Base-by-base conservation (phyloP, 1,284 basidiomycete species). In the Veloboletus limbatus region DNA sequence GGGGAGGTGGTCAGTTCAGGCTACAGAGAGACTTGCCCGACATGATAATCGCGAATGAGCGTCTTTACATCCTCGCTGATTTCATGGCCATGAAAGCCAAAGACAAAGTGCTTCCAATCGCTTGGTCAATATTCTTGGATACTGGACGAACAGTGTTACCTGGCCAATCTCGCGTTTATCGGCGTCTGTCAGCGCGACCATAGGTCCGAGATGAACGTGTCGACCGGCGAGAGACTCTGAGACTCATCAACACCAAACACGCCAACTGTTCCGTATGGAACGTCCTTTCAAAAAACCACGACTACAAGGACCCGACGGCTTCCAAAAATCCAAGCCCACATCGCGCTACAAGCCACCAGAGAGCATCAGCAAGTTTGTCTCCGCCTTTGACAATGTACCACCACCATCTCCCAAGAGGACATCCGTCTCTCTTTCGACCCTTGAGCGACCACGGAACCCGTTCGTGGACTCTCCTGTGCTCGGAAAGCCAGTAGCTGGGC, bases 71-170 rank as follows among this genome's bases (percentile, higher is more conserved):
- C 71, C n/a, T 75, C 66, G 49, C 64, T 77, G 25, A 76, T 63
- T 46, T 76, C 67, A 28, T 74, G 65, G 0, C 81, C 81, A 56
- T 82, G 76, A 58, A 85, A 86, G 10, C 84, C 84, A 49, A 84
- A 71, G 22, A 86, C 78, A 54, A 87, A 85, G 59, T 85, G 83
- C 81, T 85, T 48, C 20, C 18, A 31, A 33, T 18, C 14, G 20
- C 21, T 11, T 6, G n/a, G 38, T 44, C 17, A 40, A 16, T 13
- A 20, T 8, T 9, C 31, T 11, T 11, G 17, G 14, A 17, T 10
- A 14, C 4, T 0, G 18, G 22, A 39, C 7, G 14, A n/a, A 35
- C 5, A 2, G 0, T 11, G 5, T 22, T 55, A 78, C 79, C 72
- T 81, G 79, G 17, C 79, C 78, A 30, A 81, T 73, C 58, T 78